A percentile compares a stretch with the other conserved stretches of the same genome.
Conservation (phyloP, 495 filamentous ascomycete genomes). For the Neurospora terricola region DNA sequence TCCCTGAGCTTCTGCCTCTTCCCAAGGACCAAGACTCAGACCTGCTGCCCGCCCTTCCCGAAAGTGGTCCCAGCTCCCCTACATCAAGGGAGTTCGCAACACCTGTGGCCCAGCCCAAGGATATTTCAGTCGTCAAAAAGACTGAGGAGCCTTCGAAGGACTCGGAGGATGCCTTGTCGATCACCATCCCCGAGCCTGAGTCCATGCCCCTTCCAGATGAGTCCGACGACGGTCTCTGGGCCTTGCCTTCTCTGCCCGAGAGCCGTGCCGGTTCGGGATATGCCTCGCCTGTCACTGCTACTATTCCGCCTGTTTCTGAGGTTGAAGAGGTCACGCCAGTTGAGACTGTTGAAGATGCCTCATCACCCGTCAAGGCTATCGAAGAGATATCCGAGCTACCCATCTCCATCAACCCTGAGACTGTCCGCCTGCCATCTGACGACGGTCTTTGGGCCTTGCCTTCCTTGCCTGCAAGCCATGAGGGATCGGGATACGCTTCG, state of each 20-base stretch:
- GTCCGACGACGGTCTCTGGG: background rate
- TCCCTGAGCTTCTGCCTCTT: background rate
- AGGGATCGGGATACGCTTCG: background rate
- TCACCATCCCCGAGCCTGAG: background rate
- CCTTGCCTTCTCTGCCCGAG: background rate
- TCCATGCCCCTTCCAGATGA: background rate
- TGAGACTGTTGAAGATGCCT: background rate
- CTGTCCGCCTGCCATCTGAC: background rate
- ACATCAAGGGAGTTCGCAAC: background rate
- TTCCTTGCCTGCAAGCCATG: background rate
- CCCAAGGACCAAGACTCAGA: conserved; percentile 14
- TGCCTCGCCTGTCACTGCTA: background rate
- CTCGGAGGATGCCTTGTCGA: background rate
- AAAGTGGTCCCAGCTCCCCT: background rate
- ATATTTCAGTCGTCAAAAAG: background rate
- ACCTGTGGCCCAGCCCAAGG: background rate
- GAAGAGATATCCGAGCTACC: background rate
- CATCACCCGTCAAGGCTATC: background rate
- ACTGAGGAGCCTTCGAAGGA: background rate
- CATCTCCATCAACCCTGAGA: background rate
- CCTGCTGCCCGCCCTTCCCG: conserved; percentile 15
- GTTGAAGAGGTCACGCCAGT: too few relatives aligned
- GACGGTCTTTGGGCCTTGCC: background rate
- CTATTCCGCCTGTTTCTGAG: too few relatives aligned
- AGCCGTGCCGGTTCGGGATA: background rate